Percentiles rank a stretch among this genome's conserved stretches.
Evolutionary conservation across 2,329 filamentous ascomycete genomes (phyloP).

Genomic region (Penicillium vulpinum): DNA sequence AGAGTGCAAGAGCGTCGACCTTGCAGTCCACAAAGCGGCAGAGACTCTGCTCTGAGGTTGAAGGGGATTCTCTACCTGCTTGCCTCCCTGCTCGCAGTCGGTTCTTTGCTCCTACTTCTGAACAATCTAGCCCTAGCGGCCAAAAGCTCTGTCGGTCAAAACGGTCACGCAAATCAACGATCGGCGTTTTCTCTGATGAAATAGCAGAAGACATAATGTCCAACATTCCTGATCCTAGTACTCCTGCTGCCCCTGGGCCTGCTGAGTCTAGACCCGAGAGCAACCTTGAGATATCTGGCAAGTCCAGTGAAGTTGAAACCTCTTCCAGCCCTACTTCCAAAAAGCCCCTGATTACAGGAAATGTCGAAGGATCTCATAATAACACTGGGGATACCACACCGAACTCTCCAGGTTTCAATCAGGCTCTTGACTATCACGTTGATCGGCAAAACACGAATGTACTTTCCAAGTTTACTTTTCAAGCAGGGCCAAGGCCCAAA

Average conservation of each 20-base stretch:
- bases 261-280: background rate
- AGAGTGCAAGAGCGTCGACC: conserved; percentile 41
- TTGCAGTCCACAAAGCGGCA: conserved; percentile 53
- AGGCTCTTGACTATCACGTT: conserved; percentile 40
- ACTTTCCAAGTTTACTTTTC: conserved; percentile 40
- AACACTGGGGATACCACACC: conserved; percentile 14
- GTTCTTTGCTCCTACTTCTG: conserved; percentile 45
- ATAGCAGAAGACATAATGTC: conserved; percentile 53
- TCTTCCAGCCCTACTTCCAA: background rate
- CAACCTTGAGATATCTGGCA: background rate
- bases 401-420: conserved; percentile 26
- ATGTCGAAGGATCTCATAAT: background rate
- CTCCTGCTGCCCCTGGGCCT: conserved; percentile 2
- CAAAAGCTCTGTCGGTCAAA: conserved; percentile 39
- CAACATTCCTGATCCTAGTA: conserved; percentile 41
- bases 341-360: background rate
- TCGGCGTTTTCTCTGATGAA: conserved; percentile 57
- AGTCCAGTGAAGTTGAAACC: background rate
- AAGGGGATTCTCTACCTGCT: conserved; percentile 35
- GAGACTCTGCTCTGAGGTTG: conserved; percentile 52
- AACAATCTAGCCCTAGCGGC: conserved; percentile 43
- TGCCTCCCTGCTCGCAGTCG: conserved; percentile 45
- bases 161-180: conserved; percentile 44
- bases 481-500: conserved; percentile 14
- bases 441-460: conserved; percentile 37